Conservation (phyloP, 208 protist genomes). For the Crithidia sp. region DNA sequence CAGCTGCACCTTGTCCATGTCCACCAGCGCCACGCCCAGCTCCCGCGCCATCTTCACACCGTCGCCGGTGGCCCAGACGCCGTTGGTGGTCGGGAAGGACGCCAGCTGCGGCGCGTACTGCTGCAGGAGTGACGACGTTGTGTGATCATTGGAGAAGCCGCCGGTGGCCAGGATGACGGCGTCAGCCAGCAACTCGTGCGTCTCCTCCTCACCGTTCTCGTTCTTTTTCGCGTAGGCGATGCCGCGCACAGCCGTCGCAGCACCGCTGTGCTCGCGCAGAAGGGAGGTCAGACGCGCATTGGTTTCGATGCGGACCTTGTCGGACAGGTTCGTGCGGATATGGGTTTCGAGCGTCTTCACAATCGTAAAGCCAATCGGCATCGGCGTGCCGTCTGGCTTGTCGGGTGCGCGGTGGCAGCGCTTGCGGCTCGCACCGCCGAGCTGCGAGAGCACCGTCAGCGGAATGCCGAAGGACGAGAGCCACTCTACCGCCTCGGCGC, state of each 20-base stretch:
- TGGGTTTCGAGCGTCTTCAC: slow-evolving; percentile 84
- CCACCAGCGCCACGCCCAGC: slow-evolving; percentile 72
- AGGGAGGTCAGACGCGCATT: slow-evolving; percentile 50
- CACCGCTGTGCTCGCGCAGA: slow-evolving; percentile 31
- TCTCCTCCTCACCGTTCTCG: slow-evolving; percentile 19
- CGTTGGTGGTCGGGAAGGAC: slow-evolving; percentile 91
- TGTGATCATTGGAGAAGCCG: slow-evolving; percentile 85
- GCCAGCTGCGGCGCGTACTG: slow-evolving; percentile 79
- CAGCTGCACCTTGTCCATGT: slow-evolving; percentile 95
- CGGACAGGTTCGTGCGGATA: slow-evolving; percentile 63
- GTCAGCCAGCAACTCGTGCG: slow-evolving; percentile 46
- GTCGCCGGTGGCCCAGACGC: slow-evolving; percentile 81
- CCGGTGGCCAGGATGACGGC: slow-evolving; percentile 92
- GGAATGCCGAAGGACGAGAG: slow-evolving; percentile 83
- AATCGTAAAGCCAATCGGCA: slow-evolving; percentile 91
- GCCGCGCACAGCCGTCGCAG: slow-evolving; percentile 41
- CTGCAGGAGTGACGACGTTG: slow-evolving; percentile 62
- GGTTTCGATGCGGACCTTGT: slow-evolving; percentile 69
- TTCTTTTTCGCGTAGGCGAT: slow-evolving; percentile 33
- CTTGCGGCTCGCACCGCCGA: slow-evolving; percentile 88
- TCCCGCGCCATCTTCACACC: slow-evolving; percentile 70
- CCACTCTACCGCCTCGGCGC: slow-evolving; percentile 76
- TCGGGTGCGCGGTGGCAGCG: slow-evolving; percentile 88
- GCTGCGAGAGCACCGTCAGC: slow-evolving; percentile 85
- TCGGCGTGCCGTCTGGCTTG: slow-evolving; percentile 75